Conservation (phyloP, 768 basidiomycete species). For the Xanthoconium purpureum region DNA sequence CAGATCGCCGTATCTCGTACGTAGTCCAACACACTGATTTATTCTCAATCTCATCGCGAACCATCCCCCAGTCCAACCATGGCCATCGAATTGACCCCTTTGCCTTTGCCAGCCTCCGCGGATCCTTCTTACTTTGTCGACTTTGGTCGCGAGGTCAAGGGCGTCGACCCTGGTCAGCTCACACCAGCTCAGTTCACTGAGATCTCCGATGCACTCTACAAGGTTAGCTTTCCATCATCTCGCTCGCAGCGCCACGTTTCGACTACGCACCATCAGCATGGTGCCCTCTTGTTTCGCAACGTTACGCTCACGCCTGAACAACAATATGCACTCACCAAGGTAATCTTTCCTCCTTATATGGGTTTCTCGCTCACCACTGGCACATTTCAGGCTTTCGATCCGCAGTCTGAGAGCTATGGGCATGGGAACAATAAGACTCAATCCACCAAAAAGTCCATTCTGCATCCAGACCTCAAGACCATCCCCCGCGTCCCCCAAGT, state of each 20-base stretch:
- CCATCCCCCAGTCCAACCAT: conserved; percentile 34
- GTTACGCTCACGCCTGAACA: conserved; percentile 70
- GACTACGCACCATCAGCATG: conserved; percentile 47
- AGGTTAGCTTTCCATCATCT: conserved; percentile 40
- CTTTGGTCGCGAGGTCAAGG: conserved; percentile 78
- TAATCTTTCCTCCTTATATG: conserved; percentile 22
- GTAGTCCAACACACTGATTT: neutral
- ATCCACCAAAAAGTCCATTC: conserved; percentile 69
- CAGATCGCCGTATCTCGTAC: neutral
- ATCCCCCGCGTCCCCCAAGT: conserved; percentile 87
- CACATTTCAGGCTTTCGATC: conserved; percentile 71
- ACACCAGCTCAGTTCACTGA: conserved; percentile 60
- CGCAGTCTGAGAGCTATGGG: conserved; percentile 59
- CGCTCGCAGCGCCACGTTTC: neutral
- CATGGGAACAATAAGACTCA: conserved; percentile 89
- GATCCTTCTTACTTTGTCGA: conserved; percentile 62
- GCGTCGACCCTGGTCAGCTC: conserved; percentile 63
- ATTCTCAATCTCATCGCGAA: neutral
- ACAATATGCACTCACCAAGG: conserved; percentile 85
- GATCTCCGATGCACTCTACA: conserved; percentile 71
- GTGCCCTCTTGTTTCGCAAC: conserved; percentile 71
- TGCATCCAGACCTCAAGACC: conserved; percentile 88
- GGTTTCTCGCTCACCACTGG: conserved; percentile 2
- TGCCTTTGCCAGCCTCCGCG: conserved; percentile 71
- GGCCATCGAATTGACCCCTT: conserved; percentile 63